Base-by-base conservation (phyloP, 1,284 basidiomycete species). In the Phlebopus sp. region DNA sequence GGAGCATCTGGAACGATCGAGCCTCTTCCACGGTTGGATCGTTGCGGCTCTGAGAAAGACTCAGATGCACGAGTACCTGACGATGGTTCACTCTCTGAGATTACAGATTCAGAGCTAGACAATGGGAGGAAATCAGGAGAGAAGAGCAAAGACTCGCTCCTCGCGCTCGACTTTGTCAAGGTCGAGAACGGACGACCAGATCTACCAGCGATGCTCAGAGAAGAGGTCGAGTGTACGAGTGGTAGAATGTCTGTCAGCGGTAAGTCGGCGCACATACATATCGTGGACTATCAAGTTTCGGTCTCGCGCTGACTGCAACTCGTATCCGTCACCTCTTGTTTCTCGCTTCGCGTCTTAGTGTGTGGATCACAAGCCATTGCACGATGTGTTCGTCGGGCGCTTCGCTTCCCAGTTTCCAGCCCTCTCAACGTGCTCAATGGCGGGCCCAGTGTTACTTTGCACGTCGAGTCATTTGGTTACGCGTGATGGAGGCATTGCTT, bases 391-490 rank as follows among this genome's bases (percentile, higher is more conserved):
- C 67, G 74, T 2, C 41, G 52, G 4, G 68, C 69, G 1, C 61
- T 77, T 23, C 57, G 68, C 5, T 62, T 67, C 27, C 59, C 61
- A 2, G 54, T 64, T 9, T 63, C 68, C 1, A 61, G 64, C 1
- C 67, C 68, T 5, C 32, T 53, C 11, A 59, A 55, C 19, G 57
- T 72, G 4, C 54, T 74, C 21, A 59, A 59, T 19, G 74, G 75
- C 17, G 69, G 69, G 0, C 67, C 75, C 3, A 70, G 61, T 42
- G 64, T 77, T 13, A 64, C 63, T 14, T 57, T 78, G 15, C 70
- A 74, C 57, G 65, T 76, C 14, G 75, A 78, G 50, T 60, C 67
- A 13, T 74, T 71, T 53, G 71, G 70, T 8, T 67, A 65, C 19
- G 64, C 63, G 30, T 55, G 25, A 47, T 23, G 11, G 17, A 47